These are phyloP conservation scores for Orbilia brochopaga DNA, from an alignment of 2,329 filamentous ascomycete species.

Conservation along the genomic window DNA sequence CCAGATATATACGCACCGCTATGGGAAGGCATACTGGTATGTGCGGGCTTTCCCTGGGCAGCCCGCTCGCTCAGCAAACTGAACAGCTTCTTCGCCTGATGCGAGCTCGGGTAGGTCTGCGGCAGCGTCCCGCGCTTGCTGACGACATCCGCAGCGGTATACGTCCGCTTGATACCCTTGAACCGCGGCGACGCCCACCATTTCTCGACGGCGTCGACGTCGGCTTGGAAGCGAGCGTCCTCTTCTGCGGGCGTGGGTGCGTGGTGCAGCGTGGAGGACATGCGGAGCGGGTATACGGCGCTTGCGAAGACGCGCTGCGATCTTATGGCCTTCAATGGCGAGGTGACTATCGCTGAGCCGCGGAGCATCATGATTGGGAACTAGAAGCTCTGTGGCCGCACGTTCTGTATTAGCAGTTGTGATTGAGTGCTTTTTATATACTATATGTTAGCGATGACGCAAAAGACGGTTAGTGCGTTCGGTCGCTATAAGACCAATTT, in stretches of 20 bases:
- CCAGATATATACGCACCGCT: too few relatives aligned
- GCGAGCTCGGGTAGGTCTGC: constrained; percentile 86
- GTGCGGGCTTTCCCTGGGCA: constrained; percentile 81
- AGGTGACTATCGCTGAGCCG: constrained; percentile 11
- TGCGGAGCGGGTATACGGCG: constrained; percentile 19
- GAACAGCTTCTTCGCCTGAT: constrained; percentile 95
- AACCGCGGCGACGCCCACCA: constrained; percentile 91
- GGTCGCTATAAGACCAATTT: too few relatives aligned
- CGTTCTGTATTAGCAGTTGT: constrained; percentile 4
- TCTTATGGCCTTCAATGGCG: constrained; percentile 27
- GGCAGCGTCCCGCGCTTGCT: constrained; percentile 88
- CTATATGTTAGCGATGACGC: too few relatives aligned
- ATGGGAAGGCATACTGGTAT: too few relatives aligned
- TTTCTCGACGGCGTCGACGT: constrained; percentile 80
- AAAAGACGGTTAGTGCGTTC: too few relatives aligned
- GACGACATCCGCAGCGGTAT: constrained; percentile 87
- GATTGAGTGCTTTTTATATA: too few relatives aligned
- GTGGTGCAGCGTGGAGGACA: constrained; percentile 51
- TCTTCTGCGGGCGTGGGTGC: constrained; percentile 61
- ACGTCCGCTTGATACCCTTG: constrained; percentile 87
- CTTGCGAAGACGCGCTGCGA: constrained; percentile 14
- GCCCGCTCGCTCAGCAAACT: constrained; percentile 80
- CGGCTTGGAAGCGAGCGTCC: constrained; percentile 81
- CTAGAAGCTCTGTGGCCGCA: too few relatives aligned
- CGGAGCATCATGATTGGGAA: constrained; percentile 34